Evolutionary conservation across 1,139 yeast genomes (phyloP).

Genomic region (Geotrichum australiense): DNA sequence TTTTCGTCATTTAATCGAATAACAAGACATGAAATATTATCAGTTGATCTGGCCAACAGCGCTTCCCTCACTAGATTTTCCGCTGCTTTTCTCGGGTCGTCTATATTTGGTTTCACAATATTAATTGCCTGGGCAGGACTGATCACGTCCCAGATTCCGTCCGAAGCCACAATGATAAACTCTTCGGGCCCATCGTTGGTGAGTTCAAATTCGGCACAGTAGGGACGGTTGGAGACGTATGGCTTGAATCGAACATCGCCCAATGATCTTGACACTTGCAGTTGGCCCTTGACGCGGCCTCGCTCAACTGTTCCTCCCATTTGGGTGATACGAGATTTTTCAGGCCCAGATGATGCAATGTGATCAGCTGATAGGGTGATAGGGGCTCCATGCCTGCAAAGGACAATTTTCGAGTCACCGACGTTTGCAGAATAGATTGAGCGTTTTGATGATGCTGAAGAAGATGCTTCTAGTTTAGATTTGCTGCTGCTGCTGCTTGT

Average conservation of each 20-base stretch:
- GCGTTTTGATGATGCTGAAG: constrained; percentile 17
- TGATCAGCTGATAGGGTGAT: constrained; percentile 73
- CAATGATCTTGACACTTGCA: constrained; percentile 76
- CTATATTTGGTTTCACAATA: constrained; percentile 44
- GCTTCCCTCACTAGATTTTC: constrained; percentile 61
- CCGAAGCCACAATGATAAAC: constrained; percentile 80
- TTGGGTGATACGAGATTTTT: constrained; percentile 54
- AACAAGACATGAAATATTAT: constrained; percentile 82
- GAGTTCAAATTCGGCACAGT: constrained; percentile 45
- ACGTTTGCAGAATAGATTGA: constrained; percentile 73
- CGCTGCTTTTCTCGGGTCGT: constrained; percentile 58
- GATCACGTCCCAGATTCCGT: constrained; percentile 90
- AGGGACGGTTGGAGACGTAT: constrained; percentile 69
- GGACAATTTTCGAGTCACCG: constrained; percentile 73
- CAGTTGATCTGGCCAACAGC: constrained; percentile 63
- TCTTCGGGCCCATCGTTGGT: constrained; percentile 44
- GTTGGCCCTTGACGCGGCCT: constrained; percentile 74
- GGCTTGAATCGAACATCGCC: constrained; percentile 82
- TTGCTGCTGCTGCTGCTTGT: constrained; percentile 2
- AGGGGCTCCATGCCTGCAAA: constrained; percentile 59
- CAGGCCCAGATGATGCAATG: constrained; percentile 63
- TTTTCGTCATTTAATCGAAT: constrained; percentile 32
- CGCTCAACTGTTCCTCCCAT: constrained; percentile 68
- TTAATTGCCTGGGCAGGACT: constrained; percentile 72
- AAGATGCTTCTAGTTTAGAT: background rate